Evolutionary conservation across 768 basidiomycete genomes (phyloP).

Genomic region (Agrocybe chaxingu): DNA sequence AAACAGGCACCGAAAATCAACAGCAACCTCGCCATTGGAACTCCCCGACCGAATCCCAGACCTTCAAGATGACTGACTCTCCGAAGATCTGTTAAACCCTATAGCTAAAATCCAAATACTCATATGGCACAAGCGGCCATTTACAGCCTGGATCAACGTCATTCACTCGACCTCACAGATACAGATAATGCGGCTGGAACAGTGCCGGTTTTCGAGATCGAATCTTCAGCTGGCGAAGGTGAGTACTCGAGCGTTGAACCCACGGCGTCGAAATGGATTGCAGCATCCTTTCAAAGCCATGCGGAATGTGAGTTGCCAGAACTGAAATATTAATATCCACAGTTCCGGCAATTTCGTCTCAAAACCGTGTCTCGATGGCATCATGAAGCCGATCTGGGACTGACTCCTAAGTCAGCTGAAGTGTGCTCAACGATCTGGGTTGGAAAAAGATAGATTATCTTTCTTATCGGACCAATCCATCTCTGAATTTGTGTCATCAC

Average conservation of each 20-base stretch:
- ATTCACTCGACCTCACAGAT: slow-evolving; percentile 1
- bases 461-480: slow-evolving; percentile 33
- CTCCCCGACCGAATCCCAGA: slow-evolving; percentile 11
- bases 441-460: slow-evolving; percentile 28
- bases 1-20: slow-evolving; percentile 15
- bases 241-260: no score
- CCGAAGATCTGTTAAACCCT: slow-evolving; percentile 21
- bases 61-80: slow-evolving; percentile 9
- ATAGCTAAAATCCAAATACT: slow-evolving; percentile 24
- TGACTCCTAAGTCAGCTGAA: slow-evolving; percentile 15
- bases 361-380: slow-evolving; percentile 7
- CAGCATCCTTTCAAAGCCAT: not conserved
- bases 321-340: slow-evolving; percentile 5
- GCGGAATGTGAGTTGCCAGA: not conserved
- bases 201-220: not conserved
- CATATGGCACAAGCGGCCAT: slow-evolving; percentile 21
- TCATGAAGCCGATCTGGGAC: slow-evolving; percentile 15
- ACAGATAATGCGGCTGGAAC: not conserved
- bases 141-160: slow-evolving; percentile 8
- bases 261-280: no score
- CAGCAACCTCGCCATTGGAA: slow-evolving; percentile 11
- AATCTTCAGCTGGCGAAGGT: not conserved
- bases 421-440: slow-evolving; percentile 16
- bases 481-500: slow-evolving; percentile 15
- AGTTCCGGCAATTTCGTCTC: slow-evolving; percentile 13